Base-by-base conservation (phyloP, 805 yeast species). In the Spathaspora hagerdaliae region DNA sequence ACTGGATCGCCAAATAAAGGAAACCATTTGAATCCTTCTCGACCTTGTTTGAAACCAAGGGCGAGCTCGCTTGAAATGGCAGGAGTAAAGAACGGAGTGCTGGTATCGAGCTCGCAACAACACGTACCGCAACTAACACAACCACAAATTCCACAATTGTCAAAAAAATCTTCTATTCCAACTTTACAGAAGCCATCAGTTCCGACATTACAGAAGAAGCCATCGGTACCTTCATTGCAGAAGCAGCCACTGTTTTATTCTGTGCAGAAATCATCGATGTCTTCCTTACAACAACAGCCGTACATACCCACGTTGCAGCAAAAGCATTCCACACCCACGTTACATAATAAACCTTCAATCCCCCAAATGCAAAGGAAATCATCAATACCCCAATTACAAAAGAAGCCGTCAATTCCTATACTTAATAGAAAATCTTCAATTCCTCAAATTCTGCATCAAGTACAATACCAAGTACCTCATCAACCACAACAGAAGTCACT, bases 11-110 rank as follows among this genome's bases (percentile, higher is more conserved):
- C 58, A 3, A 42, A 44, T 27, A 53, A 47, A 41, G 47, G 40
- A 26, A 52, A 45, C 19, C 58, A 11, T 24, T 15, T 29, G 8
- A 24, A 11, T 14, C 27, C 27, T 39, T 6, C 33, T 6, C 10
- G 37, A 14, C n/a, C 13, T 10, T 2, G 37, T 10, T 35, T 24
- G 11, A 63, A 55, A 40, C 27, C 55, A 11, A 49, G 71, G 40
- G 53, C 55, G 31, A 51, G 67, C 10, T 64, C 71, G 7, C 53
- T 68, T 33, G 69, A 68, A 44, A 48, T 62, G 58, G 72, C 73
- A 1, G 73, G 73, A 7, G 71, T 64, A 7, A 56, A 55, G 6
- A 4, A 5, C 6, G 29, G 13, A 43, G 41, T 19, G 31, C 42
- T 15, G 41, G 13, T 12, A 13, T 13, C 35, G 13, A 13, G 35